These are phyloP conservation scores for Corylus americana DNA, from an alignment of 306 rosid genomes.

Conservation along the genomic window DNA sequence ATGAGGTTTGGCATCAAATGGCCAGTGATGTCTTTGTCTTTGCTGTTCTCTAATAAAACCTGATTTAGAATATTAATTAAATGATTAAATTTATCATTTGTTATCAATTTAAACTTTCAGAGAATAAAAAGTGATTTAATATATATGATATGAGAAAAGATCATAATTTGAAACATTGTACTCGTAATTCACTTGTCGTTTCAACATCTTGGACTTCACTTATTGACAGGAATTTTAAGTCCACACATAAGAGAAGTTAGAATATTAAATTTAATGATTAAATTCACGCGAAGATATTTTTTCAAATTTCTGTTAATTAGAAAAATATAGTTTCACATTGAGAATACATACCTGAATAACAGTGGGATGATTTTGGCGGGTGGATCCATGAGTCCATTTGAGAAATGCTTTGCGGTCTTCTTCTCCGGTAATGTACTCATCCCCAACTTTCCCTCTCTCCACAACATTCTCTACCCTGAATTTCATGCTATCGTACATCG, in stretches of 20 bases:
- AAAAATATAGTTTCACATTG: background rate
- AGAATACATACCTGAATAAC: constrained; percentile 37
- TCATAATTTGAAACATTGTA: too few relatives aligned
- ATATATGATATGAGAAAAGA: too few relatives aligned
- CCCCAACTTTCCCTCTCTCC: constrained; percentile 38
- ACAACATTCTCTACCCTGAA: constrained; percentile 31
- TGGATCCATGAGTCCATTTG: constrained; percentile 37
- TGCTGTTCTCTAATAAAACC: constrained; percentile 36
- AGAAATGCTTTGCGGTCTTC: constrained; percentile 19
- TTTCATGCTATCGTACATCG: constrained; percentile 42
- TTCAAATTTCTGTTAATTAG: too few relatives aligned
- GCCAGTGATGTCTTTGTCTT: constrained; percentile 29
- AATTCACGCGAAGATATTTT: too few relatives aligned
- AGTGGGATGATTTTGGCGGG: constrained; percentile 41
- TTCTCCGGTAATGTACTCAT: constrained; percentile 30
- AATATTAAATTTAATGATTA: too few relatives aligned
- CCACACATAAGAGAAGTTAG: too few relatives aligned
- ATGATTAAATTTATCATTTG: too few relatives aligned
- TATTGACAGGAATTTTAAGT: too few relatives aligned
- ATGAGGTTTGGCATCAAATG: constrained; percentile 46
- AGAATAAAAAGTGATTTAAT: too few relatives aligned
- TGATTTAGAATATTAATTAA: background rate
- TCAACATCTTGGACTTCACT: too few relatives aligned
- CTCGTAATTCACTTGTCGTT: too few relatives aligned
- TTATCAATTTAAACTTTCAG: too few relatives aligned